Evolutionary conservation across 2,329 filamentous ascomycete genomes (phyloP).

Genomic region (Fonsecaea multimorphosa): DNA sequence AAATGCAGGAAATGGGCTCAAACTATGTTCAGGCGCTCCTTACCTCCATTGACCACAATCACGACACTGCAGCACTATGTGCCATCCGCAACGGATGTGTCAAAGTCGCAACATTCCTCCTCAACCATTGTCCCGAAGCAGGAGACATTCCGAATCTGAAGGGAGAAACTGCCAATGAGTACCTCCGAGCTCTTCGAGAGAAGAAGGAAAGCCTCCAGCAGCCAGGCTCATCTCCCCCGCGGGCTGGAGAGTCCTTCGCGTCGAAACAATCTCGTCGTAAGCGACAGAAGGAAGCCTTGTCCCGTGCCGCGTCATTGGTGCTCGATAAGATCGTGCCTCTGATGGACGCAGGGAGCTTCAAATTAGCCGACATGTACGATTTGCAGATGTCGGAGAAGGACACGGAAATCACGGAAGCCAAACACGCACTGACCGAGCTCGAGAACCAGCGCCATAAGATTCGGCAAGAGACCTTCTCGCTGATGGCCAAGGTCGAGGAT

Average conservation of each 20-base stretch:
- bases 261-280: conserved; percentile 32
- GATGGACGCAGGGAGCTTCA: conserved; percentile 73
- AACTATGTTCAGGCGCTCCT: conserved; percentile 78
- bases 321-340: conserved; percentile 72
- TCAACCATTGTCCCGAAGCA: conserved; percentile 74
- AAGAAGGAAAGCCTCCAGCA: conserved; percentile 40
- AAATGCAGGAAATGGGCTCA: conserved; percentile 77
- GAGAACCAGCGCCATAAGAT: conserved; percentile 54
- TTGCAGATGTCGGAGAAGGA: conserved; percentile 42
- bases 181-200: conserved; percentile 70
- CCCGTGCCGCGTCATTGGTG: conserved; percentile 72
- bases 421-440: conserved; percentile 57
- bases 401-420: conserved; percentile 70
- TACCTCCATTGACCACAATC: conserved; percentile 81
- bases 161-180: conserved; percentile 81
- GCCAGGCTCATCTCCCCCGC: conserved; percentile 72
- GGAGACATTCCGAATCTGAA: conserved; percentile 82
- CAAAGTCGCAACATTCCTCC: conserved; percentile 70
- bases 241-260: conserved; percentile 42
- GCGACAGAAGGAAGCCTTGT: conserved; percentile 46
- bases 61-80: conserved; percentile 88
- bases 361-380: conserved; percentile 61
- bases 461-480: conserved; percentile 47
- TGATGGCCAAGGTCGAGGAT: conserved; percentile 48
- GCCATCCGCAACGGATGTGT: conserved; percentile 87